Evolutionary conservation across 2,329 filamentous ascomycete species (phyloP), one percentile per base, ranked within the genome.

Genomic region (Diaporthe amygdali): DNA sequence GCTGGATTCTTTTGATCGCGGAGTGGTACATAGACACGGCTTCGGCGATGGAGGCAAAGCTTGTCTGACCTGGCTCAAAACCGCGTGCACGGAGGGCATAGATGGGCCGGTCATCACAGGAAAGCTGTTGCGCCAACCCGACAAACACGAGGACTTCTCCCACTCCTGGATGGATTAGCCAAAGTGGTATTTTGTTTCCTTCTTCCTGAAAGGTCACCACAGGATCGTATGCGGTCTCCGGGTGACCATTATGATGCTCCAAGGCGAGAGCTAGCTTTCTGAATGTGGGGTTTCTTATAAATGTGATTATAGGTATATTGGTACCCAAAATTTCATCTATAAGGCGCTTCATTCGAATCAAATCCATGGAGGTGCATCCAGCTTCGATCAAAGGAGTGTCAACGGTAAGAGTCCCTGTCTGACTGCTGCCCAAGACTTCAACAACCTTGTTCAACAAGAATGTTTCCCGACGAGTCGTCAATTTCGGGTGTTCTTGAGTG

Each of bases 21-120:
- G 66, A 46, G 12, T 77, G 72, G 75, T 89, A 89, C 0, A 76
- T 81, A 1, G 74, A 70, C 2, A 86, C 77, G 0, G 79, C 75
- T 54, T 89, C 85, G 0, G 74, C 66, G 22, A 88, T 78, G 39
- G 61, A 74, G 0, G 51, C 66, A 76, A 87, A 87, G 49, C 71
- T 75, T 0, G 66, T 5, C 51, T 87, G 81, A 20, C 78, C 79
- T 1, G 74, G 44, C 54, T 86, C 79, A 66, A 87, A 84, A 0
- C 84, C 85, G 5, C 79, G 77, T 0, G 86, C 82, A 1, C 85
- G 81, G 2, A 87, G 74, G 0, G 84, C 85, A 74, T 86, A 85
- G 25, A 89, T 72, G 0, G 85, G 83, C 9, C 87, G 78, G 32
- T 69, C 54, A 17, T 69, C 67, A 25, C 81, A 52, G 32, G 74